phyloP scores from a whole-genome alignment of 1,284 basidiomycete species.

The Macrocybe sp. region DNA sequence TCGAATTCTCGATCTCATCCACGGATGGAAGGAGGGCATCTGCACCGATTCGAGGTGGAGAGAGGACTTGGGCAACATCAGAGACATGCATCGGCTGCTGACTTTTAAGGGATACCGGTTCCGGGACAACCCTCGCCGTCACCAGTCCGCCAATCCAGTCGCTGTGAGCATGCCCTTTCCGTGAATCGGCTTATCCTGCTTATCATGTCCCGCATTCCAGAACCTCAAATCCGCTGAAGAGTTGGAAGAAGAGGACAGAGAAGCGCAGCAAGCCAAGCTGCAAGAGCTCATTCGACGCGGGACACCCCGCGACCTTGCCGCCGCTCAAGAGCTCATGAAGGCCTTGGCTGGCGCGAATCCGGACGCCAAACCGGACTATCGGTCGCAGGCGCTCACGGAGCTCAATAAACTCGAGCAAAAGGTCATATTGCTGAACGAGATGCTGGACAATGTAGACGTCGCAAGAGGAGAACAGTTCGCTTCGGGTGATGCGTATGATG shows the following conservation, averaged over 20 bases:
- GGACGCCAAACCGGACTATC: conserved; percentile 90
- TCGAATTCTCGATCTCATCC: conserved; percentile 90
- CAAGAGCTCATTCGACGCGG: conserved; percentile 97
- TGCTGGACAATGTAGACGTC: conserved; percentile 89
- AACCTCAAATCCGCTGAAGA: conserved; percentile 94
- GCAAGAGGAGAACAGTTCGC: conserved; percentile 68
- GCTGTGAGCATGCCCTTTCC: conserved; percentile 35
- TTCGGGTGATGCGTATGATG: conserved; percentile 93
- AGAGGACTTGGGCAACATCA: conserved; percentile 95
- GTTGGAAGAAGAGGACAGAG: conserved; percentile 93
- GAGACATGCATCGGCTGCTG: conserved; percentile 96
- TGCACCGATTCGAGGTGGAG: conserved; percentile 90
- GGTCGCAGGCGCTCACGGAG: conserved; percentile 83
- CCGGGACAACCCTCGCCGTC: conserved; percentile 51
- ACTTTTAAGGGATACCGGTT: conserved; percentile 97
- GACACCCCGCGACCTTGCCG: conserved; percentile 91
- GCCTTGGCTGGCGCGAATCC: conserved; percentile 93
- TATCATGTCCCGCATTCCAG: conserved; percentile 31
- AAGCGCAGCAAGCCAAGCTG: conserved; percentile 94
- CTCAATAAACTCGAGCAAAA: conserved; percentile 94
- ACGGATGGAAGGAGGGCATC: conserved; percentile 94
- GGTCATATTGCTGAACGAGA: conserved; percentile 91
- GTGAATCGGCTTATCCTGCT: conserved; percentile 1
- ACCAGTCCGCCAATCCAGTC: conserved; percentile 36
- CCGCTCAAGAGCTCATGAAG: conserved; percentile 98